These are phyloP conservation scores for Linderniella brevidens DNA, from an alignment of 257 asterid genomes.

Conservation along the genomic window DNA sequence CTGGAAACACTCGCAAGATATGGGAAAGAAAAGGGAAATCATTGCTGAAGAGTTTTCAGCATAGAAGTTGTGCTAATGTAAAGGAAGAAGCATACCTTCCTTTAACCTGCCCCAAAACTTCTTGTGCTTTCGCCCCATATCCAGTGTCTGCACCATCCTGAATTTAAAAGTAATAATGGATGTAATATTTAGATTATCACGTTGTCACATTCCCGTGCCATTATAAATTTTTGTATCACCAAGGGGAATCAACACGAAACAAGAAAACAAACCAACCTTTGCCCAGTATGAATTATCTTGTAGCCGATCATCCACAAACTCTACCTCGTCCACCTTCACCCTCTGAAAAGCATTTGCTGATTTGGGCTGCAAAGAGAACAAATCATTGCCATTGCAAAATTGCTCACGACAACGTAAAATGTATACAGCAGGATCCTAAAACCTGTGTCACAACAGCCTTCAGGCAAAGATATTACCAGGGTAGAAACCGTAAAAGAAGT, in stretches of 20 bases:
- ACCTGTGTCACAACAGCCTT: no score
- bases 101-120: slow-evolving; percentile 81
- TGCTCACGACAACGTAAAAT: not conserved
- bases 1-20: no score
- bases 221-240: not conserved
- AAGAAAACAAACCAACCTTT: slow-evolving; percentile 33
- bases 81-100: slow-evolving; percentile 51
- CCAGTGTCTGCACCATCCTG: slow-evolving; percentile 93
- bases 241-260: not conserved
- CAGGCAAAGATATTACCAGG: no score
- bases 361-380: slow-evolving; percentile 47
- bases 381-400: not conserved
- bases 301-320: slow-evolving; percentile 65
- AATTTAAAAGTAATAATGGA: slow-evolving; percentile 8
- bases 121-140: slow-evolving; percentile 99
- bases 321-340: slow-evolving; percentile 47
- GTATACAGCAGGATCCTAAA: no score
- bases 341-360: slow-evolving; percentile 54
- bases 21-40: no score
- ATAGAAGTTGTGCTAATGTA: not conserved
- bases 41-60: no score
- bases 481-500: no score
- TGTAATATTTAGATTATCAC: no score
- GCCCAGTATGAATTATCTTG: slow-evolving; percentile 97
- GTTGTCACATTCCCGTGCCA: no score